These are phyloP conservation scores for Geosiphon pyriformis DNA, from an alignment of 192 early-diverging fungal species.

Conservation along the genomic window DNA sequence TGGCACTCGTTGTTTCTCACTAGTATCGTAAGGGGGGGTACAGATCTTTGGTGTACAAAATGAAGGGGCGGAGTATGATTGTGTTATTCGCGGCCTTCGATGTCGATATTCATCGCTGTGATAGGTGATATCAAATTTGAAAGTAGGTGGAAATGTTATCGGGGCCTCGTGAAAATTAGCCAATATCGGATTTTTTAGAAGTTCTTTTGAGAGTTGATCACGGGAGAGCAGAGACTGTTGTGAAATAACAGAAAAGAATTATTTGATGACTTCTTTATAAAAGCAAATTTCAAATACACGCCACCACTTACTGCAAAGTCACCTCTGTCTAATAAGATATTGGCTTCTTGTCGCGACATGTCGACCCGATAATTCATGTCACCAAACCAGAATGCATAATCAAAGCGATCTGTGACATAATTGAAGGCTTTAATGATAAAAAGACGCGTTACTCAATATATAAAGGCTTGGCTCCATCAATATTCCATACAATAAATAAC, in stretches of 20 bases:
- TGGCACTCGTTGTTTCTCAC: slow-evolving; percentile 41
- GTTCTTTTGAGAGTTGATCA: slow-evolving; percentile 40
- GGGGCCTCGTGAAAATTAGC: slow-evolving; percentile 59
- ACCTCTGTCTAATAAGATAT: slow-evolving; percentile 40
- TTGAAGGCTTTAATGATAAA: neutral
- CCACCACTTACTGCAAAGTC: slow-evolving; percentile 36
- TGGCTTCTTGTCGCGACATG: slow-evolving; percentile 43
- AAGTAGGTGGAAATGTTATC: slow-evolving; percentile 69
- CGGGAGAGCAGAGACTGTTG: slow-evolving; percentile 36
- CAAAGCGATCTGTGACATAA: slow-evolving; percentile 46
- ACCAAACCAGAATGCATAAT: slow-evolving; percentile 65
- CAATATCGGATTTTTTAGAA: slow-evolving; percentile 24
- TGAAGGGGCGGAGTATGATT: neutral
- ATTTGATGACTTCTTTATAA: too few species aligned
- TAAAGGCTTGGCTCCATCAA: too few species aligned
- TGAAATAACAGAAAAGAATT: too few species aligned
- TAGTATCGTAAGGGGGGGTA: slow-evolving; percentile 33
- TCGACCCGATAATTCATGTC: slow-evolving; percentile 77
- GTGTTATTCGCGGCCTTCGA: neutral
- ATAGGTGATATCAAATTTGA: slow-evolving; percentile 64
- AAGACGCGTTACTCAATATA: too few species aligned
- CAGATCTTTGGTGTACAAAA: neutral
- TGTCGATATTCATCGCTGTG: neutral
- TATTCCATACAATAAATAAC: neutral
- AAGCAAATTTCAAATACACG: neutral